Percentiles rank a stretch among this genome's conserved stretches.
These are phyloP conservation scores for Hypoxylon cercidicola DNA, from an alignment of 495 filamentous ascomycete species.

Conservation along the genomic window DNA sequence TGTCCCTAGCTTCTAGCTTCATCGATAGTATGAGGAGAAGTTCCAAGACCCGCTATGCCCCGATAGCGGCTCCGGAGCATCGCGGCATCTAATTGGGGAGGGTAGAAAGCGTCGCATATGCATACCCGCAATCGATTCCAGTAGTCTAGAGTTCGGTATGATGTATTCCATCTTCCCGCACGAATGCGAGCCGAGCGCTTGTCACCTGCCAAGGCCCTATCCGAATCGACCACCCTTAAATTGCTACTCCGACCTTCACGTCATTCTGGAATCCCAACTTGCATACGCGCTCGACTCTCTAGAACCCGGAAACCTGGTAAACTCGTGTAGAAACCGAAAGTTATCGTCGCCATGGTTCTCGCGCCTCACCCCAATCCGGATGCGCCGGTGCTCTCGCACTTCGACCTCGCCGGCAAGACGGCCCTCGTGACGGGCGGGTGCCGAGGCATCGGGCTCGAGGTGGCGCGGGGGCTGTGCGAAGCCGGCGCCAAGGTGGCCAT, in stretches of 20 bases:
- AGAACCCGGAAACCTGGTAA: not conserved
- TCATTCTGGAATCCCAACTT: not conserved
- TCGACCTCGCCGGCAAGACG: slow-evolving; percentile 55
- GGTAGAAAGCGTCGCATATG: slow-evolving; percentile 15
- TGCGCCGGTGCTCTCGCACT: slow-evolving; percentile 47
- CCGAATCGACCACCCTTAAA: slow-evolving; percentile 13
- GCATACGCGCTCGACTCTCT: not conserved
- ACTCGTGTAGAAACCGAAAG: not conserved
- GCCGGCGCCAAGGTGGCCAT: slow-evolving; percentile 54
- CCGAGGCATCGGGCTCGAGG: slow-evolving; percentile 56
- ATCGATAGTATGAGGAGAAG: slow-evolving; percentile 17
- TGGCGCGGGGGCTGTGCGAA: slow-evolving; percentile 51
- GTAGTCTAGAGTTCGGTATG: slow-evolving; percentile 35
- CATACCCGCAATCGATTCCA: slow-evolving; percentile 3
- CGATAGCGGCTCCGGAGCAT: slow-evolving; percentile 5
- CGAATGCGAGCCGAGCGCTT: slow-evolving; percentile 33
- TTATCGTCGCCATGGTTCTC: slow-evolving; percentile 34
- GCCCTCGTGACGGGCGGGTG: slow-evolving; percentile 57
- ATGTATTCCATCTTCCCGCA: slow-evolving; percentile 38
- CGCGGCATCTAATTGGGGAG: slow-evolving; percentile 31
- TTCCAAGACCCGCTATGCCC: not conserved
- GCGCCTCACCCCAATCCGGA: slow-evolving; percentile 39
- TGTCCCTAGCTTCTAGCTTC: no score
- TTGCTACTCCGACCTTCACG: not conserved
- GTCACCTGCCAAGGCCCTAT: slow-evolving; percentile 20